Conservation (phyloP, 179 eudicot species). For the Kewa caespitosa region DNA sequence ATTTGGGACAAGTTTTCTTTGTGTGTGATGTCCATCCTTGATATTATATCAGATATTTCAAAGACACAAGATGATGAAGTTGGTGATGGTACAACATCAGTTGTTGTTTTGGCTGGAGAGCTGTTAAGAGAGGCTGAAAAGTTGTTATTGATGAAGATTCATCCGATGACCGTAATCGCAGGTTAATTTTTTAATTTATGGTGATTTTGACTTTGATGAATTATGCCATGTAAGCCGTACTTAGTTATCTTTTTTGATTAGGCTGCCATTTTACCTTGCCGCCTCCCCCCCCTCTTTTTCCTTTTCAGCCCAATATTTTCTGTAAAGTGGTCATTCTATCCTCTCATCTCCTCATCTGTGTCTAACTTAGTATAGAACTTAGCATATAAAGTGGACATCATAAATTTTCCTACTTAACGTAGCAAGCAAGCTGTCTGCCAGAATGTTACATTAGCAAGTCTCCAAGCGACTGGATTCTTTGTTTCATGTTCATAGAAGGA, state of each 20-base stretch:
- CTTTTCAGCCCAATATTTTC: background rate
- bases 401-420: background rate
- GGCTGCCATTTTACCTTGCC: background rate
- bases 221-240: background rate
- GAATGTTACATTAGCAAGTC: slow-evolving; percentile 1
- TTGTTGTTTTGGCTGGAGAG: slow-evolving; percentile 97
- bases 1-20: slow-evolving; percentile 1
- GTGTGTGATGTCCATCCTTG: slow-evolving; percentile 28
- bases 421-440: background rate
- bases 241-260: background rate
- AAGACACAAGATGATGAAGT: slow-evolving; percentile 99
- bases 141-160: slow-evolving; percentile 81
- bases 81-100: slow-evolving; percentile 99
- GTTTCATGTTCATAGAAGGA: slow-evolving; percentile 51
- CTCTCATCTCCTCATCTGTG: background rate
- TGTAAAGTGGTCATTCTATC: background rate
- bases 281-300: background rate
- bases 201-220: background rate
- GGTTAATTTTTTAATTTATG: slow-evolving; percentile 35
- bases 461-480: slow-evolving; percentile 2
- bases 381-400: too few species aligned
- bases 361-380: background rate
- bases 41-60: slow-evolving; percentile 62
- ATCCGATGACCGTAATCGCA: slow-evolving; percentile 93
- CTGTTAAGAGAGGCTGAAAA: slow-evolving; percentile 96